phyloP scores from a whole-genome alignment of 805 yeast species.

The Hanseniaspora nectarophila region DNA sequence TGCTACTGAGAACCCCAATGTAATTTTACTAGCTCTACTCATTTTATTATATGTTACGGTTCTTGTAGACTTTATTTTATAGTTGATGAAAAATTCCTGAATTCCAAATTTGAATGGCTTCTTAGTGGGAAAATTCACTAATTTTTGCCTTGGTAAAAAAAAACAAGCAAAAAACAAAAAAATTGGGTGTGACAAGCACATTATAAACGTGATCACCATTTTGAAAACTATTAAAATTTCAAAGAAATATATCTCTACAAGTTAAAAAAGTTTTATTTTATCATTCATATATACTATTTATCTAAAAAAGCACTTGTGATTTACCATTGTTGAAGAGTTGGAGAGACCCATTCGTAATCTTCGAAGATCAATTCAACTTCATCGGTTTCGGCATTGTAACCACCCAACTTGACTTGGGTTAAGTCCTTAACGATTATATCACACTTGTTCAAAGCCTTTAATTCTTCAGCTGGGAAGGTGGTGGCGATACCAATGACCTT shows the following conservation, averaged over 20 bases:
- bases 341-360: slow-evolving; percentile 31
- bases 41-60: slow-evolving; percentile 29
- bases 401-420: slow-evolving; percentile 46
- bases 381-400: slow-evolving; percentile 37
- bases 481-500: slow-evolving; percentile 73
- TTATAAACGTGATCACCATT: too few relatives aligned
- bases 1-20: slow-evolving; percentile 48
- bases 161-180: too few relatives aligned
- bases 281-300: too few relatives aligned
- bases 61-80: neutral
- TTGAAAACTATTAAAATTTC: too few relatives aligned
- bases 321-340: slow-evolving; percentile 29
- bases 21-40: slow-evolving; percentile 73
- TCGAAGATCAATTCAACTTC: slow-evolving; percentile 30
- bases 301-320: too few relatives aligned
- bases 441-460: slow-evolving; percentile 59
- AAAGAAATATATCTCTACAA: too few relatives aligned
- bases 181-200: too few relatives aligned
- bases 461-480: slow-evolving; percentile 57
- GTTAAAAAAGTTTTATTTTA: too few relatives aligned
- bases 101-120: too few relatives aligned
- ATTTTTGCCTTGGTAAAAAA: too few relatives aligned
- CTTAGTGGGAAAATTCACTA: too few relatives aligned
- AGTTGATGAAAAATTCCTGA: too few relatives aligned
- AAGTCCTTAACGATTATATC: slow-evolving; percentile 69